A percentile compares a stretch with the other conserved stretches of the same genome.
These are phyloP conservation scores for Trametes polyzona DNA, from an alignment of 1,284 basidiomycete species.

Conservation along the genomic window DNA sequence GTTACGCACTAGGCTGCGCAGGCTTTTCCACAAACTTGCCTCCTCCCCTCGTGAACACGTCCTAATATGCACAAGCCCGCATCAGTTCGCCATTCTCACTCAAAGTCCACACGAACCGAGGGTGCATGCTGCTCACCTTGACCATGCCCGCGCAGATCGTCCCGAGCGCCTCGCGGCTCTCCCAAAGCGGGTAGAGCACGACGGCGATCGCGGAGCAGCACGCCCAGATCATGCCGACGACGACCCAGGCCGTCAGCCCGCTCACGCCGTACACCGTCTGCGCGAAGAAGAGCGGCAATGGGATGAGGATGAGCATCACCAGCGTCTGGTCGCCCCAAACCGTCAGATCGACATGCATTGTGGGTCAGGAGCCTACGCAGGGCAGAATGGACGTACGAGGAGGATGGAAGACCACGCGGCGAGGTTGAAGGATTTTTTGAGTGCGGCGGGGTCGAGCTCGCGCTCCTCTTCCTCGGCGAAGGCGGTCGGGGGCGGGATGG, in stretches of 20 bases:
- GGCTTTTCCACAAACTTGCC: constrained; percentile 43
- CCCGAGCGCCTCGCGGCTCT: constrained; percentile 70
- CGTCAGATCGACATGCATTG: background rate
- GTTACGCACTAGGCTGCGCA: background rate
- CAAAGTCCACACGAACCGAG: too few relatives aligned
- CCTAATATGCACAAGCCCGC: constrained; percentile 7
- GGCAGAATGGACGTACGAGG: constrained; percentile 50
- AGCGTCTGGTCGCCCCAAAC: constrained; percentile 51
- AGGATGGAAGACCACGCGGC: constrained; percentile 73
- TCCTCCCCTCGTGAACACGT: constrained; percentile 50
- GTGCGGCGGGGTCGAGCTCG: constrained; percentile 62
- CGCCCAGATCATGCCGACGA: constrained; percentile 84
- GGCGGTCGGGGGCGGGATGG: constrained; percentile 38
- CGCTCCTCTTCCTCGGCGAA: constrained; percentile 48
- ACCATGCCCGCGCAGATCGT: constrained; percentile 65
- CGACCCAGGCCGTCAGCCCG: constrained; percentile 78
- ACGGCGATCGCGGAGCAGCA: constrained; percentile 77
- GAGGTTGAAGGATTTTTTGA: constrained; percentile 77
- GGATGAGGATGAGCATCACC: constrained; percentile 72
- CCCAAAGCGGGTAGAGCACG: constrained; percentile 85
- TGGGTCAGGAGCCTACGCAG: background rate
- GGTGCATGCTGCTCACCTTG: too few relatives aligned
- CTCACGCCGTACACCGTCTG: constrained; percentile 68
- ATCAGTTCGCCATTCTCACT: too few relatives aligned
- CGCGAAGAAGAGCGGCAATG: constrained; percentile 84